Evolutionary conservation across 805 yeast species (phyloP), one percentile per base, ranked within the genome.

Genomic region (Wickerhamiella siamensis): DNA sequence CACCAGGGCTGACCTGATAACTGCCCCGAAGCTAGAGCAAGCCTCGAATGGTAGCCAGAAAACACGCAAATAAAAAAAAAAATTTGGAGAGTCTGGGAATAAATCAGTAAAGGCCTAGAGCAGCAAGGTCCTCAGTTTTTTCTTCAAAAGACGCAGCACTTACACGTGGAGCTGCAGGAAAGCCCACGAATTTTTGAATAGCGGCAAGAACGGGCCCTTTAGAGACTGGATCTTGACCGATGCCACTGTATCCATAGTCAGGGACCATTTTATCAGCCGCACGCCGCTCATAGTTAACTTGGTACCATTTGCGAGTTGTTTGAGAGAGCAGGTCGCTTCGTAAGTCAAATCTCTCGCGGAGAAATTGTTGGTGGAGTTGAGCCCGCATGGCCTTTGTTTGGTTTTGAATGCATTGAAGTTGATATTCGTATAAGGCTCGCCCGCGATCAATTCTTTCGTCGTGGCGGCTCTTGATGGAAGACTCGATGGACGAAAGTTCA

Each of bases 271-370:
- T 71, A 57, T 84, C 95, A 74, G 83, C 70, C 36, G 75, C 76
- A 48, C 93, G 70, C 52, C 96, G 70, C 58, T 91, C 97, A 53
- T 79, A 75, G 60, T 86, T 87, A 54, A 87, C 81, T 50, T 81
- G 79, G 64, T 88, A 88, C 97, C 97, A 91, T 47, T 75, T 70
- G 33, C 79, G 72, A 4, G 96, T 87, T 3, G 94, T 81, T 5
- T 74, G 69, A 45, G 73, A 67, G 38, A 88, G 69, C 65, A 83
- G 68, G 20, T 70, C 65, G 41, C 70, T 69, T 47, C 84, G 79
- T 36, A 71, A 59, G 54, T 84, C 93, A 51, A 77, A 74, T 29
- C 74, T 65, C 43, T 73, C 70, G 52, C 80, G 81, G 57, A 73
- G 62, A 57, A 72, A 83, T 55, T 83, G 82, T 59, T 91, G 97